Percentiles rank a stretch among this genome's conserved stretches.
phyloP scores from a whole-genome alignment of 2,329 filamentous ascomycete species.

The Phaeosphaeria sp. region DNA sequence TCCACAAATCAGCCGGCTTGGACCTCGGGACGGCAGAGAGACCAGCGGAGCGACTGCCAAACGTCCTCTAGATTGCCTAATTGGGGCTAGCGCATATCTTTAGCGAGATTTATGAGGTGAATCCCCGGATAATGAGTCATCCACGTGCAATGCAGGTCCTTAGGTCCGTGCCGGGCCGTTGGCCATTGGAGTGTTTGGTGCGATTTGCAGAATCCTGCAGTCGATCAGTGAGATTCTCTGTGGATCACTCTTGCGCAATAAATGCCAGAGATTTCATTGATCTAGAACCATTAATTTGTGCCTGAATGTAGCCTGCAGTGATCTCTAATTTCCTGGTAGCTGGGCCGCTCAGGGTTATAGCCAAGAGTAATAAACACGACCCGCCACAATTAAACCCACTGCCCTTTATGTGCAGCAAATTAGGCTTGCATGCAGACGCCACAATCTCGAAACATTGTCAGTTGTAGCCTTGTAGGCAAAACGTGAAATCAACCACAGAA shows the following conservation, averaged over 20 bases:
- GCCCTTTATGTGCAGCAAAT: conserved; percentile 16
- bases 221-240: neutral
- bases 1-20: conserved; percentile 34
- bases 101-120: conserved; percentile 10
- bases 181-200: neutral
- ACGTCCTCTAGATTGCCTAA: conserved; percentile 16
- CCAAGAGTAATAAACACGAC: conserved; percentile 9
- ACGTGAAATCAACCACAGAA: conserved; percentile 2
- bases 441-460: neutral
- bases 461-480: neutral
- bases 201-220: neutral
- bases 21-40: conserved; percentile 18
- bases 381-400: conserved; percentile 8
- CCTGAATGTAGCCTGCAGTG: neutral
- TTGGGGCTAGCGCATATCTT: conserved; percentile 4
- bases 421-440: conserved; percentile 5
- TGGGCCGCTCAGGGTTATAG: conserved; percentile 13
- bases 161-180: conserved; percentile 4
- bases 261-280: neutral
- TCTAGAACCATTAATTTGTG: neutral
- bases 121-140: conserved; percentile 13
- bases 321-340: conserved; percentile 12
- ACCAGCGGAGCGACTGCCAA: conserved; percentile 5
- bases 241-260: neutral
- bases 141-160: conserved; percentile 26